These are phyloP conservation scores for Beta macrorhiza DNA, from an alignment of 179 eudicot genomes.

Conservation along the genomic window DNA sequence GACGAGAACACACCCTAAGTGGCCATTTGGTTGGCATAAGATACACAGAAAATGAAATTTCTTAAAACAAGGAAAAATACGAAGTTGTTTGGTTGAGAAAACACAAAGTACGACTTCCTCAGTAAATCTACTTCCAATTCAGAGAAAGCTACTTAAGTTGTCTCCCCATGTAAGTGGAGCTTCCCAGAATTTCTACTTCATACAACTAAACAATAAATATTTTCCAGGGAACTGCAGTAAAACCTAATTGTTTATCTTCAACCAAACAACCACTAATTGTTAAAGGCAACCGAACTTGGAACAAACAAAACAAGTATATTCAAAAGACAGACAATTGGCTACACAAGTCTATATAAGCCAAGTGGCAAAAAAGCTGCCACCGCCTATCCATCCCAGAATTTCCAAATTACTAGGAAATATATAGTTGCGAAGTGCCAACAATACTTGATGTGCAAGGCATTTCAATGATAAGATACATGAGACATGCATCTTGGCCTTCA, in stretches of 20 bases:
- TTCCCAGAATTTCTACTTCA: not conserved
- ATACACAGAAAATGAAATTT: not conserved
- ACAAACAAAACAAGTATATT: not conserved
- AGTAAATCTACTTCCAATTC: too few species aligned
- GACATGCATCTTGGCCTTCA: not conserved
- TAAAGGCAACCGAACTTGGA: not conserved
- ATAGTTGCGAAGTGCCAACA: too few species aligned
- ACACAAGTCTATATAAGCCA: not conserved
- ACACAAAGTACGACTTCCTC: not conserved
- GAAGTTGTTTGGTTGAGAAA: too few species aligned
- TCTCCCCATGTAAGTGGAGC: too few species aligned
- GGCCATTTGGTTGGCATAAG: not conserved
- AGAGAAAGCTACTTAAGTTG: too few species aligned
- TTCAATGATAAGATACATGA: not conserved
- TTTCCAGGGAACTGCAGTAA: not conserved
- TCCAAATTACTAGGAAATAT: too few species aligned
- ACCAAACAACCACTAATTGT: not conserved
- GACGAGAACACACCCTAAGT: too few species aligned
- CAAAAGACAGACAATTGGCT: not conserved
- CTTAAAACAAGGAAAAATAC: too few species aligned
- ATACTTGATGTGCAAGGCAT: not conserved
- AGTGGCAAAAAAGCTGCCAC: too few species aligned
- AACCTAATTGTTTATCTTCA: not conserved
- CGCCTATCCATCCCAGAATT: too few species aligned
- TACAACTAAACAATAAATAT: too few species aligned